A percentile compares a stretch with the other conserved stretches of the same genome.
These are phyloP conservation scores for Phytophthora citrophthora DNA, from an alignment of 352 stramenopile species.

Conservation along the genomic window DNA sequence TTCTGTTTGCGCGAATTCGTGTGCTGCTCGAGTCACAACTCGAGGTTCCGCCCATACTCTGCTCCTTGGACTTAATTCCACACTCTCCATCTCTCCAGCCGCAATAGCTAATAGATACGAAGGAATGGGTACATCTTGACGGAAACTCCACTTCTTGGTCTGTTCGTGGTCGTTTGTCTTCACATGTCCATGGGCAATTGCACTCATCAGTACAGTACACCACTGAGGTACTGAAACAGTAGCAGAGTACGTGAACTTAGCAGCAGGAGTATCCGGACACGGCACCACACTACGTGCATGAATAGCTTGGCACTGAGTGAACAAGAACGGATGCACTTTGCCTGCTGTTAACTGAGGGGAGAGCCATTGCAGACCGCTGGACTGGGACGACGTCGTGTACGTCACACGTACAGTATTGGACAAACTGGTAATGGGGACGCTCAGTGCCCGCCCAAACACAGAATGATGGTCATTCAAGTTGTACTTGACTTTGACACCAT, in stretches of 20 bases:
- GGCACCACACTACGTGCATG: constrained; percentile 94
- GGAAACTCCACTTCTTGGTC: constrained; percentile 68
- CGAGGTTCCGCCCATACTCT: constrained; percentile 93
- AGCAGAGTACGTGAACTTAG: constrained; percentile 95
- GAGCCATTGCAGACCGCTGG: constrained; percentile 90
- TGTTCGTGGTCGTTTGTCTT: constrained; percentile 23
- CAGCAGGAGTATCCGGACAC: constrained; percentile 93
- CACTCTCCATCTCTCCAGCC: constrained; percentile 88
- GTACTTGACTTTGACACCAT: constrained; percentile 60
- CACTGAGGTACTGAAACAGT: constrained; percentile 90
- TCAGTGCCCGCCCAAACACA: constrained; percentile 71
- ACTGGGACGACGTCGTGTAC: constrained; percentile 74
- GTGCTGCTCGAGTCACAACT: constrained; percentile 91
- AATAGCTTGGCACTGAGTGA: constrained; percentile 95
- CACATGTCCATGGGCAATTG: constrained; percentile 45
- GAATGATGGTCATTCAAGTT: constrained; percentile 45
- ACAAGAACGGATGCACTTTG: constrained; percentile 94
- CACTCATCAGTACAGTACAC: constrained; percentile 94
- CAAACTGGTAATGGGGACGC: constrained; percentile 50
- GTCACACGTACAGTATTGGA: constrained; percentile 65
- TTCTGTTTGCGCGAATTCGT: constrained; percentile 96
- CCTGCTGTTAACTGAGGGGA: constrained; percentile 91
- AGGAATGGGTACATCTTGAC: constrained; percentile 92
- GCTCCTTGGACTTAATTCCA: constrained; percentile 85
- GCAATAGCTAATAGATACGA: constrained; percentile 95